Conservation (phyloP, 495 filamentous ascomycete species). For the Polyplosphaeria fusca region DNA sequence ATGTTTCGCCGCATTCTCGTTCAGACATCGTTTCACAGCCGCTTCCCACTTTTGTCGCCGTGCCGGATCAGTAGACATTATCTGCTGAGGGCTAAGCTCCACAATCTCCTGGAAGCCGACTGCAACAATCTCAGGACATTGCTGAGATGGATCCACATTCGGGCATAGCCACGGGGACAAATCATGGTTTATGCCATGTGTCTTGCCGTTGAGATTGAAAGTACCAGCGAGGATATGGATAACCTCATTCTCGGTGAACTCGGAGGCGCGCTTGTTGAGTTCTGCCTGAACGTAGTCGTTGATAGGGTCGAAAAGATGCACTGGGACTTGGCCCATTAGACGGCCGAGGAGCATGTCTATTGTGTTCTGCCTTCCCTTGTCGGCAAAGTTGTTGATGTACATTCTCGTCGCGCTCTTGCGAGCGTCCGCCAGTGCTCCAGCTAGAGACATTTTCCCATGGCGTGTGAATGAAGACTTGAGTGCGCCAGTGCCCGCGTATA, state of each 20-base stretch:
- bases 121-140: slow-evolving; percentile 73
- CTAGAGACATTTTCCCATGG: slow-evolving; percentile 91
- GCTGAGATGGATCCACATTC: slow-evolving; percentile 48
- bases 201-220: slow-evolving; percentile 90
- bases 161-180: slow-evolving; percentile 79
- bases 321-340: slow-evolving; percentile 75
- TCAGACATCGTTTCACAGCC: slow-evolving; percentile 74
- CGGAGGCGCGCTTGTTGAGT: slow-evolving; percentile 53
- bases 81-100: slow-evolving; percentile 92
- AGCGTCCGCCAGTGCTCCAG: slow-evolving; percentile 90
- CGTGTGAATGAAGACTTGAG: slow-evolving; percentile 95
- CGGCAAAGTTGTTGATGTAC: slow-evolving; percentile 96
- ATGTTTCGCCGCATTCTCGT: slow-evolving; percentile 58
- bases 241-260: slow-evolving; percentile 50
- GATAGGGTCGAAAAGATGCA: slow-evolving; percentile 87
- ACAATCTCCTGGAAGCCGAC: slow-evolving; percentile 98
- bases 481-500: slow-evolving; percentile 95
- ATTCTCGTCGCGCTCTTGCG: slow-evolving; percentile 89
- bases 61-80: slow-evolving; percentile 95
- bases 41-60: slow-evolving; percentile 82
- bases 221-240: slow-evolving; percentile 77
- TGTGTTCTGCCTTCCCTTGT: slow-evolving; percentile 87
- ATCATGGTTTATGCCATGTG: slow-evolving; percentile 71
- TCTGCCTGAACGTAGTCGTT: slow-evolving; percentile 83
- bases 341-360: slow-evolving; percentile 81